phyloP scores from a whole-genome alignment of 2,329 filamentous ascomycete species.

The Alternaria postmessia region DNA sequence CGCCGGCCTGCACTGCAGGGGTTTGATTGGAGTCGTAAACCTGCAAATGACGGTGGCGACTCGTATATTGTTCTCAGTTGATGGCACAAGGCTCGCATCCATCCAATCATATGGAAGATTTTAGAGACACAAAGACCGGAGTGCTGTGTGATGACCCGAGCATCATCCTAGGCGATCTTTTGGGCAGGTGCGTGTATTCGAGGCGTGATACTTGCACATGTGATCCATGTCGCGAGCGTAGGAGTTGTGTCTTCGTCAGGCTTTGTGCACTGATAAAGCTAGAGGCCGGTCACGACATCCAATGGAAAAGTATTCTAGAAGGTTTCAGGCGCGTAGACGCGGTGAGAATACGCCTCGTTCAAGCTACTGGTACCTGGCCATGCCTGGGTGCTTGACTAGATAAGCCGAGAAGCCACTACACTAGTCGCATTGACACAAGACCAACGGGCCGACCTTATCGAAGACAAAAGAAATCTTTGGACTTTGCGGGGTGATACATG shows the following conservation, averaged over 20 bases:
- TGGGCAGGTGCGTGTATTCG: slow-evolving; percentile 1
- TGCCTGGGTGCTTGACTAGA: not conserved
- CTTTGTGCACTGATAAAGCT: not conserved
- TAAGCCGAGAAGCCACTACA: not conserved
- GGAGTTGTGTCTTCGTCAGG: not conserved
- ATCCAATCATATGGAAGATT: not conserved
- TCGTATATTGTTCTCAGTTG: not conserved
- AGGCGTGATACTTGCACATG: not conserved
- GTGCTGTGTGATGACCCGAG: not conserved
- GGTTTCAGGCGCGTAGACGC: not conserved
- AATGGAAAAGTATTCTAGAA: not conserved
- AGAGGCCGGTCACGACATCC: not conserved
- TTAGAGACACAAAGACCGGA: not conserved
- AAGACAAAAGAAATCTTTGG: not conserved
- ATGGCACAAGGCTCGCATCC: not conserved
- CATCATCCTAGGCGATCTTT: not conserved
- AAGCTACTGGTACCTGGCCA: not conserved
- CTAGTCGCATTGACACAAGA: not conserved
- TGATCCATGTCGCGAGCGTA: not conserved
- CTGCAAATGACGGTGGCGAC: not conserved
- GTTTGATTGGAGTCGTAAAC: not conserved
- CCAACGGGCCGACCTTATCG: not conserved
- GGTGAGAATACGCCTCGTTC: not conserved
- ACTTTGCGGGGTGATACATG: not conserved
- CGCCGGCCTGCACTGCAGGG: not conserved